Percentiles rank a stretch among this genome's conserved stretches.
Conservation (phyloP, 1,284 basidiomycete genomes). For the Coniferiporia weirii region DNA sequence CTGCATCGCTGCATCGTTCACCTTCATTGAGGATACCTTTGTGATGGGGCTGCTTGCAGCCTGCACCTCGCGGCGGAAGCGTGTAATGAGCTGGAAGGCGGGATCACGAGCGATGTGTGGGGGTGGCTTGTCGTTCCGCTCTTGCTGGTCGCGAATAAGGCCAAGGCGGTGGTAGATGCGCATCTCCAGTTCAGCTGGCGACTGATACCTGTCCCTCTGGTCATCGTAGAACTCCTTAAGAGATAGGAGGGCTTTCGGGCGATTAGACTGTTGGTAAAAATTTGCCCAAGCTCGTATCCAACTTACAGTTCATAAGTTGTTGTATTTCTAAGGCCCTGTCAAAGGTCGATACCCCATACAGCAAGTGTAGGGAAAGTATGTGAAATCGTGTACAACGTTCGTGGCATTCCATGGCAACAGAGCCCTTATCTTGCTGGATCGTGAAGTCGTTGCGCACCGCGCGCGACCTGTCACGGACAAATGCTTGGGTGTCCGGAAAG, state of each 20-base stretch:
- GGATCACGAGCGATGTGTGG: conserved; percentile 64
- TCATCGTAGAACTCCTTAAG: conserved; percentile 94
- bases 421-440: conserved; percentile 81
- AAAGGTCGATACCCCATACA: conserved; percentile 56
- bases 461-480: conserved; percentile 90
- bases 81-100: conserved; percentile 76
- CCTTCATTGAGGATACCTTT: conserved; percentile 54
- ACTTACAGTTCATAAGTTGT: conserved; percentile 84
- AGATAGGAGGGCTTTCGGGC: conserved; percentile 74
- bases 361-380: conserved; percentile 80
- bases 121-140: conserved; percentile 80
- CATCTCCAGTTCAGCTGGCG: conserved; percentile 90
- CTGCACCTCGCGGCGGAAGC: conserved; percentile 79
- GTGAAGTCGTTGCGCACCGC: conserved; percentile 93
- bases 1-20: conserved; percentile 60
- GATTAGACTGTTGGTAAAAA: conserved; percentile 5
- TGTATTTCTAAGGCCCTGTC: conserved; percentile 78
- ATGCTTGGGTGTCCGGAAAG: conserved; percentile 71
- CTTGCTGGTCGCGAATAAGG: conserved; percentile 82
- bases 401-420: conserved; percentile 82
- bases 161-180: conserved; percentile 91
- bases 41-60: conserved; percentile 72
- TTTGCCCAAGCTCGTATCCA: not conserved
- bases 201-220: conserved; percentile 58
- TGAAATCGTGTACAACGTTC: conserved; percentile 94